Conservation (phyloP, 1,284 basidiomycete genomes). For the Tilletia caries region DNA sequence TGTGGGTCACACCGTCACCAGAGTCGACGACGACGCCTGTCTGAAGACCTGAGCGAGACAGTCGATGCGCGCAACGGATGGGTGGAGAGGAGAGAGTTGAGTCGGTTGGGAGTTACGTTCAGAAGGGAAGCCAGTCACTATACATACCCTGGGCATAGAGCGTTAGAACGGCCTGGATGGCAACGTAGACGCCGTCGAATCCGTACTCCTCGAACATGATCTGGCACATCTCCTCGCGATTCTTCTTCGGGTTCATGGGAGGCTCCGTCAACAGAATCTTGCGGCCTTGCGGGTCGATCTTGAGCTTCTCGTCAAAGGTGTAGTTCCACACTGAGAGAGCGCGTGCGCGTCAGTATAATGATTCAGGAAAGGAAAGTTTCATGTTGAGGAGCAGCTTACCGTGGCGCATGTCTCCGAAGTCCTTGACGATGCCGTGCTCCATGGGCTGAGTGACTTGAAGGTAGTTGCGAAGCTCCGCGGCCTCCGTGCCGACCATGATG, state of each 20-base stretch:
- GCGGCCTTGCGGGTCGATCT: slow-evolving; percentile 77
- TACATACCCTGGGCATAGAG: slow-evolving; percentile 89
- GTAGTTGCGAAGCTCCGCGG: slow-evolving; percentile 87
- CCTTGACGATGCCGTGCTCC: slow-evolving; percentile 97
- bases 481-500: slow-evolving; percentile 96
- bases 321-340: slow-evolving; percentile 76
- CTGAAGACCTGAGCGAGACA: slow-evolving; percentile 71
- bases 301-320: slow-evolving; percentile 93
- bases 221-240: slow-evolving; percentile 89
- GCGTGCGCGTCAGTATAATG: too few species aligned
- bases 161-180: slow-evolving; percentile 96
- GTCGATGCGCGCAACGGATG: background rate
- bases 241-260: slow-evolving; percentile 97
- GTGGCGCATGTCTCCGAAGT: slow-evolving; percentile 98
- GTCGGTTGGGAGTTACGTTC: background rate
- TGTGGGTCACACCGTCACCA: slow-evolving; percentile 97
- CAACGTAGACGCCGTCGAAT: slow-evolving; percentile 92
- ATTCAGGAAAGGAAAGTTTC: background rate
- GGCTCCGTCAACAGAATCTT: slow-evolving; percentile 96
- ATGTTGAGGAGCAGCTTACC: slow-evolving; percentile 14
- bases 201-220: slow-evolving; percentile 99
- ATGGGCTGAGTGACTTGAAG: slow-evolving; percentile 95
- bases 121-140: background rate
- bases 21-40: slow-evolving; percentile 98
- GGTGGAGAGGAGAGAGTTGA: slow-evolving; percentile 11